A percentile compares a stretch with the other conserved stretches of the same genome.
Evolutionary conservation across 2,329 filamentous ascomycete species (phyloP).

Genomic region (Trichoderma citrinoviride): DNA sequence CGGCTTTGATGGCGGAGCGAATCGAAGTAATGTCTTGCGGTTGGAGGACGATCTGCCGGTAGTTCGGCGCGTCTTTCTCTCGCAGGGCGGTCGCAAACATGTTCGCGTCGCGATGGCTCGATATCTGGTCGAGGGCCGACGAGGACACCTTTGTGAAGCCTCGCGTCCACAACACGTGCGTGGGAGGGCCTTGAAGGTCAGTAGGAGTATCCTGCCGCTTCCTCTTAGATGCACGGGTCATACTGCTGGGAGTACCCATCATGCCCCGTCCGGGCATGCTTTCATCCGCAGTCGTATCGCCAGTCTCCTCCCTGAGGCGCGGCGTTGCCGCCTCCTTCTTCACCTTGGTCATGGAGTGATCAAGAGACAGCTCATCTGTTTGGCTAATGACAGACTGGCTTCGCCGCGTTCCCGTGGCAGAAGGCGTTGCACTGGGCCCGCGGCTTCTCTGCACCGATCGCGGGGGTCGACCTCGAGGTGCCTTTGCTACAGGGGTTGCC

Average conservation of each 20-base stretch:
- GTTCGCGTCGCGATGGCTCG: constrained; percentile 72
- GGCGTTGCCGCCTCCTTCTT: constrained; percentile 62
- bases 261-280: constrained; percentile 42
- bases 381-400: constrained; percentile 49
- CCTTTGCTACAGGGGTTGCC: constrained; percentile 25
- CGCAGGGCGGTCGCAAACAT: constrained; percentile 76
- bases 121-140: constrained; percentile 72
- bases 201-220: constrained; percentile 55
- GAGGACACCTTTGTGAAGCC: constrained; percentile 71
- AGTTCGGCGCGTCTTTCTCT: constrained; percentile 72
- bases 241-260: constrained; percentile 38
- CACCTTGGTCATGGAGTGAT: constrained; percentile 46
- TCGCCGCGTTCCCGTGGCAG: constrained; percentile 36
- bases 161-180: constrained; percentile 71
- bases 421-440: constrained; percentile 38
- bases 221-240: constrained; percentile 49
- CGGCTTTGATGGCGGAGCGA: constrained; percentile 70
- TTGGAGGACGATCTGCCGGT: constrained; percentile 68
- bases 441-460: constrained; percentile 38
- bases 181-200: constrained; percentile 54
- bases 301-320: constrained; percentile 51
- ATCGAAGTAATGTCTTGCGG: constrained; percentile 78
- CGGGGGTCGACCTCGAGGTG: constrained; percentile 36
- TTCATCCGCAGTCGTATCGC: constrained; percentile 57
- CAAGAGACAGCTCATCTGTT: constrained; percentile 48